Base-by-base conservation (phyloP, 2,329 filamentous ascomycete species). In the Calonectria hongkongensis region DNA sequence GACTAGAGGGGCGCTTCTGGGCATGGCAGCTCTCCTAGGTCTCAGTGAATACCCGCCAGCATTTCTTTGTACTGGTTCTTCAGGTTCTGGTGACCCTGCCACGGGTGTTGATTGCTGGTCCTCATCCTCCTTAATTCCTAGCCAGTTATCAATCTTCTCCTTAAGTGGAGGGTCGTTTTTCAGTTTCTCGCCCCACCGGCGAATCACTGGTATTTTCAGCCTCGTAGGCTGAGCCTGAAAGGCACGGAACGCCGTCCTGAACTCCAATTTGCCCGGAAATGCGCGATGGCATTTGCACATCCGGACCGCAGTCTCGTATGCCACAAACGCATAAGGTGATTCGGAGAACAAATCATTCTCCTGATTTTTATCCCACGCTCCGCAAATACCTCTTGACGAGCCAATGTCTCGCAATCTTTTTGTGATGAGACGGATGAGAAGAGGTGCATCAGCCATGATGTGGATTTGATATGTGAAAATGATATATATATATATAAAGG, bases 321-420 rank as follows among this genome's bases (percentile, higher is more conserved):
- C 66, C 5, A 68, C 51, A 28, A 50, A 68, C 4, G 54, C 66
- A 30, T 39, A 50, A 7, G 41, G 43, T 4, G 66, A 68, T n/a
- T 21, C 43, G 6, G 30, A 50, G 25, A 33, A 68, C 2, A 68
- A 12, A 7, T 15, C 5, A 1, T 45, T 21, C 33, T 13, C 9
- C 8, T 1, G 21, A 3, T 28, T 41, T 1, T 6, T 6, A 6
- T 15, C 10, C 54, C 66, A 68, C 21, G 43, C 66, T 16, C 25
- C 28, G 4, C 27, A 13, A 9, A 39, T 12, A 5, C 15, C 8
- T 7, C 13, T 8, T 0, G 63, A 50, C 7, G 27, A 15, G 16
- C 8, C 12, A 1, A 47, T 68, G 0, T 18, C 8, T 10, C 18
- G n/a, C 4, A 68, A 28, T 12, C 54, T 16, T 3, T 21, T n/a